Conservation (phyloP, 2,329 filamentous ascomycete genomes). For the Sclerotinia glacialis region DNA sequence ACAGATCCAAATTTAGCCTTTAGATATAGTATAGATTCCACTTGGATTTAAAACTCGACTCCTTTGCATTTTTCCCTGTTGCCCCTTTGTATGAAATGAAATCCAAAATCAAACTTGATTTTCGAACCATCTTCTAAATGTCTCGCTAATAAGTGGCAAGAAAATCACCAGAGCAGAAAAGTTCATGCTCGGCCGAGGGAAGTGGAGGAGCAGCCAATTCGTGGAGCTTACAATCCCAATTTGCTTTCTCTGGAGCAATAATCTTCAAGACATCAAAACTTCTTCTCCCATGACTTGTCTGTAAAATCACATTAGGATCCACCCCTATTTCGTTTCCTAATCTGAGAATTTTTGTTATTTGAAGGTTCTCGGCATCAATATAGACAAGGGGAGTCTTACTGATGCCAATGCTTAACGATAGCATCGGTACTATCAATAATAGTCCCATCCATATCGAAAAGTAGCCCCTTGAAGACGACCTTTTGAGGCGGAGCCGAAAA, state of each 20-base stretch:
- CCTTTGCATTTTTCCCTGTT: rapidly evolving
- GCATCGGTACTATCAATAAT: constrained; percentile 79
- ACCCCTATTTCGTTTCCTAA: constrained; percentile 81
- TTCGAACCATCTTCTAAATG: not conserved
- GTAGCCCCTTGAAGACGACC: constrained; percentile 33
- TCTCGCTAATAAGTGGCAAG: not conserved
- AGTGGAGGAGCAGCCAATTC: constrained; percentile 32
- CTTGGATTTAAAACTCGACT: not conserved
- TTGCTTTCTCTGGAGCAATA: constrained; percentile 80
- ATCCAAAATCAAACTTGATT: not conserved
- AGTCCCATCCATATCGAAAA: constrained; percentile 71
- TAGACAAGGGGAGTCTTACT: constrained; percentile 32
- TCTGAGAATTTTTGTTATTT: constrained; percentile 43
- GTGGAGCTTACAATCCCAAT: constrained; percentile 75
- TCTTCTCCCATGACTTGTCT: constrained; percentile 86
- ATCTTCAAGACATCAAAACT: constrained; percentile 82
- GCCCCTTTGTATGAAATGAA: not conserved
- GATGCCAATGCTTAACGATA: constrained; percentile 74
- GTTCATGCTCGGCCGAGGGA: not conserved
- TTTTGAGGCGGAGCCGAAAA: constrained; percentile 32
- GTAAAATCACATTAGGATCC: constrained; percentile 77
- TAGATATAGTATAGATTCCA: not conserved
- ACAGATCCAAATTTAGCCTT: rapidly evolving
- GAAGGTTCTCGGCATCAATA: not conserved
- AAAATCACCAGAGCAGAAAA: not conserved